These are phyloP conservation scores for Lepidium aucheri DNA, from an alignment of 345 rosid genomes.

Conservation along the genomic window DNA sequence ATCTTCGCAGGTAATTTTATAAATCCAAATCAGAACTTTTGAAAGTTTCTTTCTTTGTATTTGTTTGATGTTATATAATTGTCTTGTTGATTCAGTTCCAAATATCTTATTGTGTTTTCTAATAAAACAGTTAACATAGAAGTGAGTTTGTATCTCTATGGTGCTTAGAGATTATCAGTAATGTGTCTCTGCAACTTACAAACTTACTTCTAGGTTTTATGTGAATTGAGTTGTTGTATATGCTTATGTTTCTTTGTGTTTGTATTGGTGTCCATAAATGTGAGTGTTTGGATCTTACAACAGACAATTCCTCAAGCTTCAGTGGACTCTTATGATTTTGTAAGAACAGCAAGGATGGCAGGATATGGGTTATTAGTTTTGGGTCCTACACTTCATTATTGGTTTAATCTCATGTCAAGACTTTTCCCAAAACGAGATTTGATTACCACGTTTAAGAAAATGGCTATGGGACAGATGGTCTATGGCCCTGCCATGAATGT, in stretches of 20 bases:
- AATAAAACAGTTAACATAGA: neutral
- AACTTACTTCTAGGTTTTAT: too few species aligned
- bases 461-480: constrained; percentile 65
- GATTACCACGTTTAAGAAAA: constrained; percentile 75
- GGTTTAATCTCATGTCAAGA: constrained; percentile 77
- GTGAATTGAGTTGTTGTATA: neutral
- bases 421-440: constrained; percentile 69
- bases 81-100: neutral
- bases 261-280: neutral
- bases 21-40: neutral
- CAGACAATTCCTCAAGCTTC: constrained; percentile 46
- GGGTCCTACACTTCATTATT: constrained; percentile 79
- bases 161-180: neutral
- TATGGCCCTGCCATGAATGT: constrained; percentile 81
- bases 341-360: constrained; percentile 78
- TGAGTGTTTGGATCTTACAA: neutral
- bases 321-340: constrained; percentile 55
- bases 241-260: neutral
- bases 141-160: neutral
- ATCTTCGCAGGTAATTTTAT: constrained; percentile 66
- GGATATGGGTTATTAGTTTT: constrained; percentile 67
- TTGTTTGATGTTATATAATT: neutral
- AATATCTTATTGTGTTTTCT: neutral
- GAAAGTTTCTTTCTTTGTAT: neutral
- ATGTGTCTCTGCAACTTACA: too few species aligned